A percentile compares a stretch with the other conserved stretches of the same genome.
Conservation (phyloP, 1,284 basidiomycete genomes). For the Xerocomus alliaceus region DNA sequence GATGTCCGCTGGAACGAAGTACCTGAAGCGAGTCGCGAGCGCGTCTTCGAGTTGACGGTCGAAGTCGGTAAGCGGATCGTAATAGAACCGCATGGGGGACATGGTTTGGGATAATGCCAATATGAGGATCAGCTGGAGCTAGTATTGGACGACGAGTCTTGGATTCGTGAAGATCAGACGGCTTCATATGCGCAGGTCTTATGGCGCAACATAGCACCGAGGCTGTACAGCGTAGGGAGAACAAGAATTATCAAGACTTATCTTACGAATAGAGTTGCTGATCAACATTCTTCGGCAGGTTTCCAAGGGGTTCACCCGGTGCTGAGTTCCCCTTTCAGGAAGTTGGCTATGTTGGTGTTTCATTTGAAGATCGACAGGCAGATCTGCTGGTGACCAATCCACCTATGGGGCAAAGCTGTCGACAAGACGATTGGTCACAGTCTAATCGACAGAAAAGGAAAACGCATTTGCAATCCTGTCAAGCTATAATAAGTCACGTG, state of each 20-base stretch:
- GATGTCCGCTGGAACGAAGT: background rate
- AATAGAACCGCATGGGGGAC: background rate
- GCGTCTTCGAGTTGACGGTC: background rate
- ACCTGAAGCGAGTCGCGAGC: background rate
- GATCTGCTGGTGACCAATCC: background rate
- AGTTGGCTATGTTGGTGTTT: background rate
- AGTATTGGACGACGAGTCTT: background rate
- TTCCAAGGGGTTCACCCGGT: background rate
- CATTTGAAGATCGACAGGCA: constrained; percentile 3
- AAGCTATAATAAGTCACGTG: no score
- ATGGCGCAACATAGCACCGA: background rate
- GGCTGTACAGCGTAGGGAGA: background rate
- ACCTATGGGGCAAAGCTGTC: no score
- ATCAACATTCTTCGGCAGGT: background rate
- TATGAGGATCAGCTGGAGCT: background rate
- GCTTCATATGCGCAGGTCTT: background rate
- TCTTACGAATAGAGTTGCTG: background rate
- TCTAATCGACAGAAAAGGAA: no score
- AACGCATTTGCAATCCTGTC: no score
- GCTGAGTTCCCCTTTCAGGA: constrained; percentile 2
- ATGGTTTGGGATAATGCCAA: background rate
- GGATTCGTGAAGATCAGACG: background rate
- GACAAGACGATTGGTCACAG: no score
- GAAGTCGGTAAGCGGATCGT: background rate
- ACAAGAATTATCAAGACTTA: background rate